Conservation (phyloP, 148 eudicot genomes). For the Arbutus unedo region DNA sequence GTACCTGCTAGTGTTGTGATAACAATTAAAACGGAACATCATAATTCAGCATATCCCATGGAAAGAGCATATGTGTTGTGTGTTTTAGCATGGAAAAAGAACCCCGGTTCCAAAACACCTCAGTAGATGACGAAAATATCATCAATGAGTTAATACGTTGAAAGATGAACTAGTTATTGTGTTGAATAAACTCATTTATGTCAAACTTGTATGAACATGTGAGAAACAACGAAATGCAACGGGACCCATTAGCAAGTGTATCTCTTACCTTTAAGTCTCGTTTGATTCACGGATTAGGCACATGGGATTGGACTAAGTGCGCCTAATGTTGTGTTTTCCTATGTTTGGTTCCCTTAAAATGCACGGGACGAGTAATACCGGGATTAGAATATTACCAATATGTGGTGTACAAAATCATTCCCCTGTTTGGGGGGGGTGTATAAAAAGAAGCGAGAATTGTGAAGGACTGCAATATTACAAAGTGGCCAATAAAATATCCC, state of each 20-base stretch:
- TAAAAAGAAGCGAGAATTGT: no score
- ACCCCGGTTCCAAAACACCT: not conserved
- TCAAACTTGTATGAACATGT: not conserved
- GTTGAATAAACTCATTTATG: not conserved
- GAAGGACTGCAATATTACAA: no score
- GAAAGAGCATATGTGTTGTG: not conserved
- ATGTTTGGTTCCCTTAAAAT: no score
- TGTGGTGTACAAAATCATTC: no score
- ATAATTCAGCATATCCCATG: conserved; percentile 2
- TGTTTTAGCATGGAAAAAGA: not conserved
- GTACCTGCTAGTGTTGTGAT: conserved; percentile 24
- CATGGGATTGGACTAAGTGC: no score
- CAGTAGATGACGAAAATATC: not conserved
- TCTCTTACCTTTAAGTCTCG: not conserved
- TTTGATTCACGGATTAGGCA: not conserved
- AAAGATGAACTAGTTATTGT: not conserved
- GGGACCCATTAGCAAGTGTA: not conserved
- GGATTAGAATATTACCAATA: no score
- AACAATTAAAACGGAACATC: conserved; percentile 14
- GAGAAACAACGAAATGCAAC: not conserved
- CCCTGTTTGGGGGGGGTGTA: no score
- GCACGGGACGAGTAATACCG: no score
- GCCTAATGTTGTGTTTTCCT: no score
- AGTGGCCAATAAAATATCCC: no score
- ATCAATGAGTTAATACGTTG: not conserved